phyloP scores from a whole-genome alignment of 768 basidiomycete genomes.

The Thelephora ganbajun region DNA sequence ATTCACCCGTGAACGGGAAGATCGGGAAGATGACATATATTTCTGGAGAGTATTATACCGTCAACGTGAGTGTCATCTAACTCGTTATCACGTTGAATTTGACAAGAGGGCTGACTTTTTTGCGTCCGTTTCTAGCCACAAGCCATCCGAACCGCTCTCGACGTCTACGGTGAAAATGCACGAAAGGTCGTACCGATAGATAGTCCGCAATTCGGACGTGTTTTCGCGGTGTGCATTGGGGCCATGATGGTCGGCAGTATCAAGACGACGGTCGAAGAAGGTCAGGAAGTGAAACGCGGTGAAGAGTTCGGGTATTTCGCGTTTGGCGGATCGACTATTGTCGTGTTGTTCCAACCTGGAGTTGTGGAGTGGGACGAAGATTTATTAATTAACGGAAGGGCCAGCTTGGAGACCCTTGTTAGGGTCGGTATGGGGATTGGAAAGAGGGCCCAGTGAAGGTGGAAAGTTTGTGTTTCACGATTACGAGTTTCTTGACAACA shows the following conservation, averaged over 20 bases:
- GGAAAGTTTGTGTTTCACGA: too few relatives aligned
- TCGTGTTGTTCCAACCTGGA: slow-evolving; percentile 79
- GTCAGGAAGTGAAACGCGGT: slow-evolving; percentile 65
- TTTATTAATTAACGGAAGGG: slow-evolving; percentile 67
- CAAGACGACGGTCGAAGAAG: slow-evolving; percentile 73
- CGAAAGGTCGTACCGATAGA: slow-evolving; percentile 89
- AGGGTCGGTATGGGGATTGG: slow-evolving; percentile 84
- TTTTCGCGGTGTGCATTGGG: slow-evolving; percentile 85
- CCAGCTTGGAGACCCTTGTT: slow-evolving; percentile 82
- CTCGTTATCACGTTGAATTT: background rate
- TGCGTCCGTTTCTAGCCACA: slow-evolving; percentile 51
- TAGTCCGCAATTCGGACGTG: slow-evolving; percentile 76
- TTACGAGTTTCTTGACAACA: too few relatives aligned
- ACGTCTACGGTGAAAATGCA: slow-evolving; percentile 91
- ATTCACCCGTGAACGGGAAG: slow-evolving; percentile 71
- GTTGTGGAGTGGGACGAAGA: slow-evolving; percentile 87
- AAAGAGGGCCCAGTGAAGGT: slow-evolving; percentile 8
- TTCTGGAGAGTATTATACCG: slow-evolving; percentile 90
- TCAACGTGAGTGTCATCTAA: slow-evolving; percentile 51
- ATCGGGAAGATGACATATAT: slow-evolving; percentile 78
- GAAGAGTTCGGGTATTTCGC: slow-evolving; percentile 93
- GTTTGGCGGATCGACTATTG: slow-evolving; percentile 94
- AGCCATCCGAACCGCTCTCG: slow-evolving; percentile 80
- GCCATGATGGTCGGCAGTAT: slow-evolving; percentile 97
- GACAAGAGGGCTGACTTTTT: background rate